Evolutionary conservation across 768 basidiomycete species (phyloP), one percentile per base, ranked within the genome.

Genomic region (Cystobasidium onofrii): DNA sequence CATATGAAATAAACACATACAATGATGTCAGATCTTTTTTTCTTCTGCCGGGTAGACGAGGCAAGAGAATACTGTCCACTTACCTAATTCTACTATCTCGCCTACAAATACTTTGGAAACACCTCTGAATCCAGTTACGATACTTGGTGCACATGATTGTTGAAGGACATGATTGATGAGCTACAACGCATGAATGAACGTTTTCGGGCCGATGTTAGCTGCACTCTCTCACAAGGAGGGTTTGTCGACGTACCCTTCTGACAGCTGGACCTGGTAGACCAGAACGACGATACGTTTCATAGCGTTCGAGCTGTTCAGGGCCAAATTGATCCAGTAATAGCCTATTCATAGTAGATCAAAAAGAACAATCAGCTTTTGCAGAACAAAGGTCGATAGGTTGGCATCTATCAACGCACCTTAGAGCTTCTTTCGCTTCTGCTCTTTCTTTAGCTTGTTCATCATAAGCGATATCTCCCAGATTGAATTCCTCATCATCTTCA

Each of bases 51-150:
- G n/a, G n/a, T n/a, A n/a, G n/a, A n/a, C n/a, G 41, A 43, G 18
- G 41, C 44, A 55, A 39, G 10, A 36, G 20, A 1, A 69, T 15
- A 34, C 27, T 0, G 90, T 91, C 91, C 82, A 89, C 57, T 29
- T 60, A 29, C 57, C 57, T 29, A 60, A 90, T 79, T 93, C 92
- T 20, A 93, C 86, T 4, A 95, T 90, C 80, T 94, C 92, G 1
- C 92, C 92, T 1, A 95, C 91, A 74, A 93, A 95, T 0, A 95
- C 91, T 79, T 94, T 95, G 17, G 86, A 85, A 73, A 95, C 89
- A 75, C 92, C 92, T 39, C 78, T 69, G 4, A 91, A 91, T 1
- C 94, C 89, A 54, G 93, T 87, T 0, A 92, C 89, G 3, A 94
- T 89, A 1, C 90, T 90, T 77, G 88, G 88, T 1, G 91, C 91